These are phyloP conservation scores for Leishmania arabica DNA, from an alignment of 208 protist species.

Conservation along the genomic window DNA sequence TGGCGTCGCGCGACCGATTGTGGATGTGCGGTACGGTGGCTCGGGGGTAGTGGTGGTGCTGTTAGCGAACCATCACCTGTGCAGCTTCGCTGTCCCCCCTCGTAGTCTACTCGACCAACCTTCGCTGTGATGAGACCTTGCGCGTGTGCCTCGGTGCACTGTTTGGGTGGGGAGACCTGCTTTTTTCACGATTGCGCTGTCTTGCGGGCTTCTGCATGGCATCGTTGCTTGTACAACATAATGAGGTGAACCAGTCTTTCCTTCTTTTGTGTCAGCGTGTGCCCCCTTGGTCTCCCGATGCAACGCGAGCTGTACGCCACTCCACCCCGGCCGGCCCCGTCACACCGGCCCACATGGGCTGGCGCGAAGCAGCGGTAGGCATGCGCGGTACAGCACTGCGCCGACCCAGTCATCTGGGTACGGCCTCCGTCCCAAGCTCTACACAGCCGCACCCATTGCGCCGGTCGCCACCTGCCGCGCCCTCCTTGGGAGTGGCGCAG, in stretches of 20 bases:
- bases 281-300: neutral
- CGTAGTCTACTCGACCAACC: conserved; percentile 33
- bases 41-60: conserved; percentile 23
- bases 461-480: too few relatives aligned
- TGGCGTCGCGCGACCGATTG: conserved; percentile 12
- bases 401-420: neutral
- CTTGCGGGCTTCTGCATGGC: neutral
- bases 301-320: neutral
- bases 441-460: neutral
- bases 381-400: neutral
- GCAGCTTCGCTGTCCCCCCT: conserved; percentile 19
- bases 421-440: neutral
- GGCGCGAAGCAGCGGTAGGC: neutral
- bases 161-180: neutral
- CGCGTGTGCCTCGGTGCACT: neutral
- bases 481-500: too few relatives aligned
- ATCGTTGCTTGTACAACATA: neutral
- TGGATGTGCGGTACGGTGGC: conserved; percentile 16
- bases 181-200: neutral
- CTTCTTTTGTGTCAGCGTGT: neutral
- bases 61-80: conserved; percentile 6
- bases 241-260: neutral
- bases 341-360: neutral
- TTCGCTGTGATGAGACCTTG: neutral
- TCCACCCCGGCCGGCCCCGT: neutral